Percentiles rank a stretch among this genome's conserved stretches.
These are phyloP conservation scores for Quercus cerris DNA, from an alignment of 306 rosid genomes.

Conservation along the genomic window DNA sequence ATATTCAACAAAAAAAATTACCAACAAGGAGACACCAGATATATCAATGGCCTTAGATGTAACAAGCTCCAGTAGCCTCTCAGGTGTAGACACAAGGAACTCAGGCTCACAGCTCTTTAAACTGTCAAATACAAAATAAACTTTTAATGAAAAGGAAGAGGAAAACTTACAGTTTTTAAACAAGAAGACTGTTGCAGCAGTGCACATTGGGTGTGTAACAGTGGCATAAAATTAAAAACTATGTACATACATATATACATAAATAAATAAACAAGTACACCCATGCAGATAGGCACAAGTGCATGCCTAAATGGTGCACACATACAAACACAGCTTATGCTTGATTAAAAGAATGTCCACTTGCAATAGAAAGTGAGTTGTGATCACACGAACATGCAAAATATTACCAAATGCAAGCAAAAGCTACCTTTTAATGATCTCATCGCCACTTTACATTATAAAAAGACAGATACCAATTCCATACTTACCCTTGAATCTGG, in stretches of 20 bases:
- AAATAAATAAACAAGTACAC: slow-evolving; percentile 1
- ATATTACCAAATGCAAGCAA: slow-evolving; percentile 3
- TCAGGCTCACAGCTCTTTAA: slow-evolving; percentile 90
- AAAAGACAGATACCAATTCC: slow-evolving; percentile 7
- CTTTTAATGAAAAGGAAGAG: slow-evolving; percentile 20
- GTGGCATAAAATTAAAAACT: not conserved
- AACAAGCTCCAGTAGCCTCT: slow-evolving; percentile 89
- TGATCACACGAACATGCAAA: not conserved
- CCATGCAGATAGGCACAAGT: not conserved
- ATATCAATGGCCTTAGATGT: slow-evolving; percentile 78
- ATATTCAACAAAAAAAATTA: slow-evolving; percentile 26
- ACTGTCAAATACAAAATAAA: slow-evolving; percentile 41
- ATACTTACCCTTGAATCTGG: slow-evolving; percentile 87
- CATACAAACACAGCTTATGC: not conserved
- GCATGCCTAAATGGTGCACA: not conserved
- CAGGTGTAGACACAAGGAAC: slow-evolving; percentile 89
- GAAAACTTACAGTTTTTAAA: not conserved
- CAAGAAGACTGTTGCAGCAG: not conserved
- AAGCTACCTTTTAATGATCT: slow-evolving; percentile 2
- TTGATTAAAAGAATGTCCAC: not conserved
- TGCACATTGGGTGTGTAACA: not conserved
- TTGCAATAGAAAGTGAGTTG: not conserved
- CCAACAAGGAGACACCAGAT: slow-evolving; percentile 82
- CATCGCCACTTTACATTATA: slow-evolving; percentile 1
- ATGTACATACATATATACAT: not conserved